These are phyloP conservation scores for Penicillium nordicum DNA, from an alignment of 2,329 filamentous ascomycete genomes.

Conservation along the genomic window DNA sequence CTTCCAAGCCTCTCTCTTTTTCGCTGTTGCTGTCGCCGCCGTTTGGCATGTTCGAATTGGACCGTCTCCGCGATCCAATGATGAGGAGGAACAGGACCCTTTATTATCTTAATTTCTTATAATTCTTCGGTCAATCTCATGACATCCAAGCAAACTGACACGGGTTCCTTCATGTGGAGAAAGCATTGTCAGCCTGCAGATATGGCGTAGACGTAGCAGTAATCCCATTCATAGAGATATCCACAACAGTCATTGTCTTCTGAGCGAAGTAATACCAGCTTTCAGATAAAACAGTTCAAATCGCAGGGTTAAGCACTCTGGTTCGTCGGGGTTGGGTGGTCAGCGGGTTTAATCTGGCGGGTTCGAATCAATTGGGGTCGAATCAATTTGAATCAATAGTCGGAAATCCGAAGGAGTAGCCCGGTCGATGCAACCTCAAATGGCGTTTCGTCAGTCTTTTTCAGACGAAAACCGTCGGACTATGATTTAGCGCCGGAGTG, in stretches of 20 bases:
- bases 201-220: not conserved
- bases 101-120: conserved; percentile 6
- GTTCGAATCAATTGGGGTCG: conserved; percentile 4
- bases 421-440: conserved; percentile 20
- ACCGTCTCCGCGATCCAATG: not conserved
- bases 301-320: not conserved
- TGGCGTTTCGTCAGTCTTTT: not conserved
- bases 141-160: not conserved
- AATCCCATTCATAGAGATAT: not conserved
- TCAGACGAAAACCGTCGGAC: conserved; percentile 9
- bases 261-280: not conserved
- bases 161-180: not conserved
- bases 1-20: conserved; percentile 22
- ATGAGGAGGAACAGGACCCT: conserved; percentile 12
- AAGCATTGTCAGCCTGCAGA: not conserved
- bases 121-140: not conserved
- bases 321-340: conserved; percentile 10
- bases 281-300: not conserved
- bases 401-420: conserved; percentile 18
- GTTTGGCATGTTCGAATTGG: conserved; percentile 14
- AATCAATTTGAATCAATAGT: conserved; percentile 2
- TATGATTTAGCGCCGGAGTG: not conserved
- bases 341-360: conserved; percentile 16
- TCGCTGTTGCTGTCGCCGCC: conserved; percentile 11
- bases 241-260: not conserved